phyloP scores from a whole-genome alignment of 257 asterid genomes.

The Echium plantagineum region DNA sequence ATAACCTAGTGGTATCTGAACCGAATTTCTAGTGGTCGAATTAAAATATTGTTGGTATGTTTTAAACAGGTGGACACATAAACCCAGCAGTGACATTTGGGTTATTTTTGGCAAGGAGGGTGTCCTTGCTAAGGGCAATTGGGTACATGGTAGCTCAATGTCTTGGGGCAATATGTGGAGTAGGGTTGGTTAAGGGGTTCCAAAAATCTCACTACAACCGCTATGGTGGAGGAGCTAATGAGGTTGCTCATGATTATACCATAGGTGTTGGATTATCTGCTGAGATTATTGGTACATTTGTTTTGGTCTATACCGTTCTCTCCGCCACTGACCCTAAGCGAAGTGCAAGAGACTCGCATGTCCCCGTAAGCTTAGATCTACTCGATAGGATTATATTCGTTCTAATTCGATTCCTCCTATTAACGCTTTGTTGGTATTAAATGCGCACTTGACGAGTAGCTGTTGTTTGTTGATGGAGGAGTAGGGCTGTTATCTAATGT shows the following conservation, averaged over 20 bases:
- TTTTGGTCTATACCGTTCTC: conserved; percentile 39
- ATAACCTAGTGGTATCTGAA: no score
- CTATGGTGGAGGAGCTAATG: conserved; percentile 40
- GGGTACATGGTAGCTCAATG: conserved; percentile 42
- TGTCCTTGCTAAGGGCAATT: conserved; percentile 32
- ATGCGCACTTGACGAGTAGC: no score
- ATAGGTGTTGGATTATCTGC: conserved; percentile 39
- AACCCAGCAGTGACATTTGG: conserved; percentile 49
- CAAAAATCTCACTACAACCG: conserved; percentile 20
- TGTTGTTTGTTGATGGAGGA: no score
- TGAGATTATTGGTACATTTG: conserved; percentile 41
- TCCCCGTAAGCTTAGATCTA: conserved; percentile 6
- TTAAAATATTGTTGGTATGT: background rate
- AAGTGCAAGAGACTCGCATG: conserved; percentile 39
- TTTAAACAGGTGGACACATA: conserved; percentile 30
- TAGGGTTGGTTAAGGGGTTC: conserved; percentile 35
- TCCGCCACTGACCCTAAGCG: conserved; percentile 50
- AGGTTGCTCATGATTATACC: conserved; percentile 18
- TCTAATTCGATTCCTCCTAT: no score
- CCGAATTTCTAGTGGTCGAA: no score
- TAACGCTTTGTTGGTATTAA: no score
- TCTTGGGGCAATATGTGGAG: conserved; percentile 41
- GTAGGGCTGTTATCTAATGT: no score
- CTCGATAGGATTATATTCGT: no score
- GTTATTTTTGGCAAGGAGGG: conserved; percentile 34